phyloP scores from a whole-genome alignment of 2,329 filamentous ascomycete species.

The Chalaropsis ovoidea region DNA sequence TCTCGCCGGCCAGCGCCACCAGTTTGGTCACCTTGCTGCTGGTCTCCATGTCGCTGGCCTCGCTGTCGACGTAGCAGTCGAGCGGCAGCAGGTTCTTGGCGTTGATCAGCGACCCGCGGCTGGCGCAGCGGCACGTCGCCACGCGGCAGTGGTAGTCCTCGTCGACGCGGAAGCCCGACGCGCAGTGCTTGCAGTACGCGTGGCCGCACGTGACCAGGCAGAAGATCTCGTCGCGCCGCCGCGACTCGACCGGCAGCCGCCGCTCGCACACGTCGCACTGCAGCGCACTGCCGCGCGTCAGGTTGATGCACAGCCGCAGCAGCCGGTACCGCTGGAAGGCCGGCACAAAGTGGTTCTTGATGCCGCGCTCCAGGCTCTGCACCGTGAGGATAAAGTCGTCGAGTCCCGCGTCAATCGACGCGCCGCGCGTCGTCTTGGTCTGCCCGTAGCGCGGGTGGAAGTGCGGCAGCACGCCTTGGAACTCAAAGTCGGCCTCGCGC shows the following conservation, averaged over 20 bases:
- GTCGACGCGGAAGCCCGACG: not conserved
- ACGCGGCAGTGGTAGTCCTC: slow-evolving; percentile 25
- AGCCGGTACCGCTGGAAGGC: slow-evolving; percentile 19
- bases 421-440: slow-evolving; percentile 25
- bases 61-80: not conserved
- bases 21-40: slow-evolving; percentile 28
- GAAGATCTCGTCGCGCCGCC: slow-evolving; percentile 18
- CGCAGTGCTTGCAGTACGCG: slow-evolving; percentile 28
- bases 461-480: slow-evolving; percentile 26
- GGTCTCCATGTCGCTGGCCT: not conserved
- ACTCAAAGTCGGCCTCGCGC: slow-evolving; percentile 27
- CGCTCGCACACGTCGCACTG: slow-evolving; percentile 22
- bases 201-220: slow-evolving; percentile 30
- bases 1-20: slow-evolving; percentile 25
- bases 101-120: slow-evolving; percentile 18
- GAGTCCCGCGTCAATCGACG: slow-evolving; percentile 26
- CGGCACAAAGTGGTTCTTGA: slow-evolving; percentile 18
- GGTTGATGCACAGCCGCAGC: slow-evolving; percentile 4
- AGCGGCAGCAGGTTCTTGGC: slow-evolving; percentile 21
- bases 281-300: not conserved
- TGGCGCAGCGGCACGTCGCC: slow-evolving; percentile 17
- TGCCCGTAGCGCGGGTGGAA: slow-evolving; percentile 25
- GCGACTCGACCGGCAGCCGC: not conserved
- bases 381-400: slow-evolving; percentile 27
- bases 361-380: slow-evolving; percentile 25